Base-by-base conservation (phyloP, 1,284 basidiomycete genomes). In the Trichosporon asahii region DNA sequence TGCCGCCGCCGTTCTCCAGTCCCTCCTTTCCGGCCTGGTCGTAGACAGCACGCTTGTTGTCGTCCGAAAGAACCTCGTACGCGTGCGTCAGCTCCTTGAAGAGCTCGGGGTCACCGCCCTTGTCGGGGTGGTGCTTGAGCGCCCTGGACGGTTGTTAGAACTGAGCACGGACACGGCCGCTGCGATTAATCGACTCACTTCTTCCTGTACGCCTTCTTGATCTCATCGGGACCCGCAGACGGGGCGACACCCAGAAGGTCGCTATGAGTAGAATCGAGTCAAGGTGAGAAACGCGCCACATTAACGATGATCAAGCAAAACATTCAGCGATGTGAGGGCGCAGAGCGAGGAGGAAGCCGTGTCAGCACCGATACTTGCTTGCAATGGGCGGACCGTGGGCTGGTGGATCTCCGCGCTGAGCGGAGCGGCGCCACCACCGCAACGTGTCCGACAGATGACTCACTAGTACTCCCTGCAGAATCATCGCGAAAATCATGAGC, bases 21-120 rank as follows among this genome's bases (percentile, higher is more conserved):
- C 95, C 97, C 73, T 94, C 94, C 85, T 98, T 95, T 76, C 97
- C 97, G 72, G 91, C 90, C 72, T 91, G 86, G 87, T 99, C 96
- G 80, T 99, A 99, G 74, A 94, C 83, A 70, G 85, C 85, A 71
- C 94, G 89, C 82, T 93, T 95, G 78, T 95, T 89, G 18, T 90
- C 82, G 82, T 99, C 96, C 44, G 95, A 94, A 18, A 99, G 87
- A 65, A 98, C 86, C 85, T 99, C 95, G 82, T 99, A 99, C 69
- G 92, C 94, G 86, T 96, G 92, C 15, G 95, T 96, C 70, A 98
- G 91, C 82, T 97, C 94, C 83, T 99, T 98, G 91, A 99, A 99
- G 72, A 92, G 84, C 84, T 99, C 97, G 64, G 94, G 94, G 82
- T 98, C 95, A 73, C 95, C 95, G 71, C 95, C 94, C 86, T 98